A percentile compares a stretch with the other conserved stretches of the same genome.
These are phyloP conservation scores for Xylaria sp. DNA, from an alignment of 2,329 filamentous ascomycete species.

Conservation along the genomic window DNA sequence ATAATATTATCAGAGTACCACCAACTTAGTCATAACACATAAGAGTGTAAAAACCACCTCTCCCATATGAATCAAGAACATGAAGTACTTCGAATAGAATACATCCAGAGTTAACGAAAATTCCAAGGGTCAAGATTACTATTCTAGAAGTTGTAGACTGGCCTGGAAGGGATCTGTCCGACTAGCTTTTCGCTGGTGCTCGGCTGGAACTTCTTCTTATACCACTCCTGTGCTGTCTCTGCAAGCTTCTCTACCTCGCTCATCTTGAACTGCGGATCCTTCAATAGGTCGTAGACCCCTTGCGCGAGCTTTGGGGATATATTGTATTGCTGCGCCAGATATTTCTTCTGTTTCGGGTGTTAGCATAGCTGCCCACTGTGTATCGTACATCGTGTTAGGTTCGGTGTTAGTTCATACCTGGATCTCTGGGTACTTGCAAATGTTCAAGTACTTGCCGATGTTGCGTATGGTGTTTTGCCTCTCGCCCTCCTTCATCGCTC, in stretches of 20 bases:
- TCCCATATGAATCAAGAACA: no score
- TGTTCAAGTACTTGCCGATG: slow-evolving; percentile 52
- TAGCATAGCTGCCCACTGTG: not conserved
- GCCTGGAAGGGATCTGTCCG: slow-evolving; percentile 12
- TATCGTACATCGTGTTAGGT: not conserved
- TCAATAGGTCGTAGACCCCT: slow-evolving; percentile 21
- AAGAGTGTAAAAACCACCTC: no score
- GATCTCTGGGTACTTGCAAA: slow-evolving; percentile 51
- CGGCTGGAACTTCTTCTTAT: slow-evolving; percentile 27
- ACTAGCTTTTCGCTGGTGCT: slow-evolving; percentile 21
- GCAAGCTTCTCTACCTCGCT: slow-evolving; percentile 23
- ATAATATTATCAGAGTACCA: no score
- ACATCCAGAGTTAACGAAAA: no score
- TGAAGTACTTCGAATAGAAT: no score
- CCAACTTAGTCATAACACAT: no score
- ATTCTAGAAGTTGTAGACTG: not conserved
- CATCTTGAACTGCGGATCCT: slow-evolving; percentile 26
- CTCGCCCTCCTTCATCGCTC: slow-evolving; percentile 53
- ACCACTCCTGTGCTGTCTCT: slow-evolving; percentile 25
- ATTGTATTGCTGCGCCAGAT: slow-evolving; percentile 2
- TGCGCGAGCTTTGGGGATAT: not conserved
- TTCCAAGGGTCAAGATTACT: no score
- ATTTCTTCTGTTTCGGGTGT: not conserved
- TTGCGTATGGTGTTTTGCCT: slow-evolving; percentile 54
- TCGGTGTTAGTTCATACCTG: slow-evolving; percentile 39